phyloP scores from a whole-genome alignment of 306 rosid genomes.

The Inga oerstediana region DNA sequence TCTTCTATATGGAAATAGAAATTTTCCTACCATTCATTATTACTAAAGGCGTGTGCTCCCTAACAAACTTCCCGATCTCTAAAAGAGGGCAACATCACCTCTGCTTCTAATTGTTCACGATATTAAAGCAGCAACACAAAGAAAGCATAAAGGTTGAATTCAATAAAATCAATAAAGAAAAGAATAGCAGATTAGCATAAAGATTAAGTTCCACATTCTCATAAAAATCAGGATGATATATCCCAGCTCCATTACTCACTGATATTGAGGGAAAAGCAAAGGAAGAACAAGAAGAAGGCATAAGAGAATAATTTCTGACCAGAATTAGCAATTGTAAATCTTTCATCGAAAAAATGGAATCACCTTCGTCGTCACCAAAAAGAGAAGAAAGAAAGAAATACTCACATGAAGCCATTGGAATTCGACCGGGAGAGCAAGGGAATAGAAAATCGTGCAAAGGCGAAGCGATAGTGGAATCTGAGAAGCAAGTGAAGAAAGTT shows the following conservation, averaged over 20 bases:
- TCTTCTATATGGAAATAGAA: background rate
- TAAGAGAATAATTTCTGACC: background rate
- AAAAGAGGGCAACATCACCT: background rate
- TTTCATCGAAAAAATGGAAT: slow-evolving; percentile 8
- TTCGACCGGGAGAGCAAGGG: slow-evolving; percentile 1
- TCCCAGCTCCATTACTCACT: slow-evolving; percentile 9
- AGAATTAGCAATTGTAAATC: slow-evolving; percentile 25
- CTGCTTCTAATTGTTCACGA: background rate
- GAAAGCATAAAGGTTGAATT: background rate
- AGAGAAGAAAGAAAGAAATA: slow-evolving; percentile 13
- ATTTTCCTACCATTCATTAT: background rate
- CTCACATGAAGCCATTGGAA: slow-evolving; percentile 77
- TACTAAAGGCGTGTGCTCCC: background rate
- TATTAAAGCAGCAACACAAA: background rate
- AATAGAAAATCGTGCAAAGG: slow-evolving; percentile 12
- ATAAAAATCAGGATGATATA: slow-evolving; percentile 4
- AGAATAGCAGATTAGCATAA: background rate
- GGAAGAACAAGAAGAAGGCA: slow-evolving; percentile 16
- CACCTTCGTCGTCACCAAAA: background rate
- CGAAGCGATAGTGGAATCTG: background rate
- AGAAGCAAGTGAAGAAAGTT: background rate
- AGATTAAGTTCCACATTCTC: slow-evolving; percentile 9
- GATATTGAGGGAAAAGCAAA: slow-evolving; percentile 1
- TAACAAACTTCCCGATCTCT: background rate
- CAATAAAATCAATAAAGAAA: background rate